Percentiles rank a stretch among this genome's conserved stretches.
Evolutionary conservation across 176 grass and related monocot species (phyloP).

Genomic region (Triticum dicoccoides): DNA sequence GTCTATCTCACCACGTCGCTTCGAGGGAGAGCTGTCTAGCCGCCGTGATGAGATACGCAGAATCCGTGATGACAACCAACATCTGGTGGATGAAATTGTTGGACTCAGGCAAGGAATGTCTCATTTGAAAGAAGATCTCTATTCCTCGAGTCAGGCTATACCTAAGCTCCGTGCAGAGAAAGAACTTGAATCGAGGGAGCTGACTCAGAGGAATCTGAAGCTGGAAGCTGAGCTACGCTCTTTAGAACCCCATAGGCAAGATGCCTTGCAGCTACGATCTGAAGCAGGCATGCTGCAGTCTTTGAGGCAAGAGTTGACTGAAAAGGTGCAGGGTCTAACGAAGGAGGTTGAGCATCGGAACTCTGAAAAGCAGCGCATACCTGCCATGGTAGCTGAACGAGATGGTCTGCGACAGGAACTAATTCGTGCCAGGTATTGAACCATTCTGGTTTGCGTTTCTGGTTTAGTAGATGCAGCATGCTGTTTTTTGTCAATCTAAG

Average conservation of each 20-base stretch:
- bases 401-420: conserved; percentile 53
- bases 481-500: not conserved
- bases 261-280: conserved; percentile 51
- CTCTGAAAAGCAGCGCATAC: conserved; percentile 47
- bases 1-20: conserved; percentile 33
- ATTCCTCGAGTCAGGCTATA: conserved; percentile 45
- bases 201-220: conserved; percentile 60
- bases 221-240: conserved; percentile 61
- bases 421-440: conserved; percentile 42
- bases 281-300: conserved; percentile 47
- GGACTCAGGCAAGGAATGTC: conserved; percentile 37
- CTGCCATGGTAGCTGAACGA: conserved; percentile 41
- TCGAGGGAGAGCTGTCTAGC: conserved; percentile 49
- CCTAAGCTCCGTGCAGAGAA: conserved; percentile 62
- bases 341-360: conserved; percentile 52
- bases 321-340: conserved; percentile 51
- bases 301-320: conserved; percentile 47
- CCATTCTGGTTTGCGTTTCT: not conserved
- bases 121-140: conserved; percentile 41
- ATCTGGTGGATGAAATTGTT: conserved; percentile 49
- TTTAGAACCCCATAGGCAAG: conserved; percentile 49
- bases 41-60: conserved; percentile 47
- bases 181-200: conserved; percentile 57
- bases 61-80: conserved; percentile 52
- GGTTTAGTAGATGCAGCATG: not conserved